Conservation (phyloP, 2,329 filamentous ascomycete genomes). For the Lithohypha guttulata region DNA sequence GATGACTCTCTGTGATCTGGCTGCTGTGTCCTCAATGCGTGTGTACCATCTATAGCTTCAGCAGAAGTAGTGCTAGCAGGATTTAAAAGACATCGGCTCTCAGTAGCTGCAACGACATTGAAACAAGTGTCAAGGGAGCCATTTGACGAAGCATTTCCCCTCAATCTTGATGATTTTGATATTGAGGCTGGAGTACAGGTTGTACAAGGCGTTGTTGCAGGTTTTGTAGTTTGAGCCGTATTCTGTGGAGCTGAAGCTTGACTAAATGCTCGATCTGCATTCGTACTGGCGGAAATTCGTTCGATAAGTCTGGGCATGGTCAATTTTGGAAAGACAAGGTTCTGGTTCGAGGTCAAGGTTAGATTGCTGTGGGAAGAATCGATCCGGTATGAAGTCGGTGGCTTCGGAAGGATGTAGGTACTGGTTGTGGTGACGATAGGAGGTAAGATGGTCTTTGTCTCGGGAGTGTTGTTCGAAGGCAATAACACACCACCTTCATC, state of each 20-base stretch:
- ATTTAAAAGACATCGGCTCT: neutral
- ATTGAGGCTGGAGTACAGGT: neutral
- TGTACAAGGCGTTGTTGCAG: neutral
- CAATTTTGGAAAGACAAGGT: conserved; percentile 1
- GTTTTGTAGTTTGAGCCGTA: neutral
- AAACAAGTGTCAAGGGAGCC: conserved; percentile 6
- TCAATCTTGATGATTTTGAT: neutral
- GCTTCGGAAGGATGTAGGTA: conserved; percentile 1
- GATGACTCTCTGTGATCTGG: neutral
- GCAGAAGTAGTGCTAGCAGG: neutral
- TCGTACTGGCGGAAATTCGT: neutral
- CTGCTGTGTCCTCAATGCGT: neutral
- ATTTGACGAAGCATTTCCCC: neutral
- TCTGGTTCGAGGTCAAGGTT: neutral
- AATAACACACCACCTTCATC: neutral
- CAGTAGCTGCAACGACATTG: neutral
- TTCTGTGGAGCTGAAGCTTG: neutral
- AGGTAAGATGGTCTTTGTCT: neutral
- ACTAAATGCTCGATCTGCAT: too few relatives aligned
- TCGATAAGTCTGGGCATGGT: neutral
- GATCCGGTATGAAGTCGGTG: neutral
- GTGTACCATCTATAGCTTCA: too few relatives aligned
- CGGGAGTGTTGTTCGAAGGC: neutral
- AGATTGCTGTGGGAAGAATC: neutral
- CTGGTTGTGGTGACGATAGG: neutral